Evolutionary conservation across 164 flowering plant species (phyloP).

Genomic region (Umbilicus rupestris): DNA sequence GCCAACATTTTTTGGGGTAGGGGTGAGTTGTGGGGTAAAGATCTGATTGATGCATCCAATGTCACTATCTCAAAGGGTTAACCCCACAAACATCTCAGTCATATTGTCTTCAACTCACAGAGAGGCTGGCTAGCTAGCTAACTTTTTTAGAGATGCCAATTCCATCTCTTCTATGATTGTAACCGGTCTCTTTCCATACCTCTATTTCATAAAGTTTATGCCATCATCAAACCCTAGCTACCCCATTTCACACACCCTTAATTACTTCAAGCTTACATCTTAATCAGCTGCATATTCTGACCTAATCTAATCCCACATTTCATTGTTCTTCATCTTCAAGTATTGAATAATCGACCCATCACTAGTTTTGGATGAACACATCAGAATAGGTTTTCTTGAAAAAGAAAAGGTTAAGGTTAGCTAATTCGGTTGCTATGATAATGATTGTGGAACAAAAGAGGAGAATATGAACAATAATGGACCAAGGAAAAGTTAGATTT

Average conservation of each 20-base stretch:
- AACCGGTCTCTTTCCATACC: slow-evolving; percentile 2
- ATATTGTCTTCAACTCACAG: slow-evolving; percentile 2
- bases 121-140: slow-evolving; percentile 1
- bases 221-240: slow-evolving; percentile 3
- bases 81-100: slow-evolving; percentile 8
- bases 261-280: neutral
- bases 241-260: neutral
- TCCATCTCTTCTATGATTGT: slow-evolving; percentile 5
- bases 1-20: slow-evolving; percentile 4
- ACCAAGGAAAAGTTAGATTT: neutral
- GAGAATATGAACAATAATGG: slow-evolving; percentile 4
- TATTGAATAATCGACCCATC: neutral
- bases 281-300: neutral
- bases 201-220: neutral
- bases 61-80: slow-evolving; percentile 3
- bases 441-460: slow-evolving; percentile 4
- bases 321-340: neutral
- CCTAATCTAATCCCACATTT: neutral
- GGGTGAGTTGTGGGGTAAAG: neutral
- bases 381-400: slow-evolving; percentile 1
- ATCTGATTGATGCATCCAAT: slow-evolving; percentile 9
- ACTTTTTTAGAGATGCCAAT: neutral
- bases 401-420: slow-evolving; percentile 4
- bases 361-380: neutral
- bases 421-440: neutral